These are phyloP conservation scores for Phytophthora nicotianae DNA, from an alignment of 352 stramenopile species.

Conservation along the genomic window DNA sequence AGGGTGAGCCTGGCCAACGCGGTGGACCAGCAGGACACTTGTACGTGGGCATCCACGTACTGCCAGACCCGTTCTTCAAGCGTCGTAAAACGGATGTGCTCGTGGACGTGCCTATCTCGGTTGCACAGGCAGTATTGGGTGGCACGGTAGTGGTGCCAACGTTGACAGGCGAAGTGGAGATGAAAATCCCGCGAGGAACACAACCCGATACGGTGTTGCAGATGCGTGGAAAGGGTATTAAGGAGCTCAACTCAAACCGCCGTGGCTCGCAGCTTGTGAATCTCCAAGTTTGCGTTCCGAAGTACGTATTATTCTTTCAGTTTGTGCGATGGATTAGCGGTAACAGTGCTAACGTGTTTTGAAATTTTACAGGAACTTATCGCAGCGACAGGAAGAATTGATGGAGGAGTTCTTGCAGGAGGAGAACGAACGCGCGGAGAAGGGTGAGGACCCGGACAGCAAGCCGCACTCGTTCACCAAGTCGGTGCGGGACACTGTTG, in stretches of 20 bases:
- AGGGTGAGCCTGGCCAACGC: constrained; percentile 88
- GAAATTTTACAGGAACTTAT: constrained; percentile 74
- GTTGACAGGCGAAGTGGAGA: constrained; percentile 96
- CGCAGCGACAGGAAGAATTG: constrained; percentile 93
- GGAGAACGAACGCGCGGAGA: constrained; percentile 70
- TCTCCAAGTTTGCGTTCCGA: constrained; percentile 96
- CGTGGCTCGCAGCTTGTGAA: constrained; percentile 97
- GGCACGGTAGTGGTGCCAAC: constrained; percentile 96
- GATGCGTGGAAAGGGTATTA: constrained; percentile 97
- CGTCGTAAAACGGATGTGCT: constrained; percentile 95
- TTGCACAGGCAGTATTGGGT: constrained; percentile 94
- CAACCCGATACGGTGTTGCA: constrained; percentile 96
- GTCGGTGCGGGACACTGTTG: constrained; percentile 81
- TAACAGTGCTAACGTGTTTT: constrained; percentile 10
- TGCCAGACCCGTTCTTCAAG: constrained; percentile 96
- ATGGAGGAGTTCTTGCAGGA: constrained; percentile 96
- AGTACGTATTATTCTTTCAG: constrained; percentile 50
- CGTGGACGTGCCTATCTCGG: constrained; percentile 93
- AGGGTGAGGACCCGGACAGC: constrained; percentile 71
- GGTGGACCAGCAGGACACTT: constrained; percentile 93
- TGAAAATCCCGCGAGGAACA: constrained; percentile 95
- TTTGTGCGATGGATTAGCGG: constrained; percentile 1
- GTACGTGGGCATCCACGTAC: constrained; percentile 94
- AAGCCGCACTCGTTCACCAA: constrained; percentile 86
- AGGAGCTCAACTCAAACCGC: constrained; percentile 91